These are phyloP conservation scores for Oldenlandia corymbosa DNA, from an alignment of 257 asterid species.

Conservation along the genomic window DNA sequence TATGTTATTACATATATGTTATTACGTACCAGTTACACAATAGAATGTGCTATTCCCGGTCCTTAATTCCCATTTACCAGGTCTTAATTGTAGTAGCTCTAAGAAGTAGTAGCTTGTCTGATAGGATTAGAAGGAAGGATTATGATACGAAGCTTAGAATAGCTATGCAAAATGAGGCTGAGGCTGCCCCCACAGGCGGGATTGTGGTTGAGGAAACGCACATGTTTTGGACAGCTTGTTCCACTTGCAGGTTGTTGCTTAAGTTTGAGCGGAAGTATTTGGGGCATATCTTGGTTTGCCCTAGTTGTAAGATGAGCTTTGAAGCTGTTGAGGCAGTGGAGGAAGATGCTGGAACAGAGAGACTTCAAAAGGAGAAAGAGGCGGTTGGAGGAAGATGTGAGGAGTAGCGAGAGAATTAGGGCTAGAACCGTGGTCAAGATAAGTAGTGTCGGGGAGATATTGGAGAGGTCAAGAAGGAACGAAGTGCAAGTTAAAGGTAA, in stretches of 20 bases:
- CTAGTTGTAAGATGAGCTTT: conserved; percentile 62
- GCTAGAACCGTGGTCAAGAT: conserved; percentile 40
- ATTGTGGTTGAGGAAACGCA: conserved; percentile 20
- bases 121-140: conserved; percentile 64
- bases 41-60: conserved; percentile 57
- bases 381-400: conserved; percentile 19
- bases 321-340: conserved; percentile 57
- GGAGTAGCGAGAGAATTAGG: conserved; percentile 61
- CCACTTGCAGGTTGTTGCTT: conserved; percentile 53
- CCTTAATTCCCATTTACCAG: conserved; percentile 46
- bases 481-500: conserved; percentile 18
- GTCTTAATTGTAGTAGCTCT: conserved; percentile 63
- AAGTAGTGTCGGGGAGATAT: conserved; percentile 29
- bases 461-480: conserved; percentile 25
- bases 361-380: conserved; percentile 16
- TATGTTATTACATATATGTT: too few relatives aligned
- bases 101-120: conserved; percentile 61
- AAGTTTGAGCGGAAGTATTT: conserved; percentile 65
- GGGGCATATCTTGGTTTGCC: conserved; percentile 71
- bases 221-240: conserved; percentile 61
- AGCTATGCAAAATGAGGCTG: conserved; percentile 56
- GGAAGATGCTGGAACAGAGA: conserved; percentile 10
- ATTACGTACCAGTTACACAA: conserved; percentile 50
- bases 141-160: conserved; percentile 64
- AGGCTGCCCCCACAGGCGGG: conserved; percentile 34